Evolutionary conservation across 805 yeast genomes (phyloP).

Genomic region (Spathaspora gorwiae): DNA sequence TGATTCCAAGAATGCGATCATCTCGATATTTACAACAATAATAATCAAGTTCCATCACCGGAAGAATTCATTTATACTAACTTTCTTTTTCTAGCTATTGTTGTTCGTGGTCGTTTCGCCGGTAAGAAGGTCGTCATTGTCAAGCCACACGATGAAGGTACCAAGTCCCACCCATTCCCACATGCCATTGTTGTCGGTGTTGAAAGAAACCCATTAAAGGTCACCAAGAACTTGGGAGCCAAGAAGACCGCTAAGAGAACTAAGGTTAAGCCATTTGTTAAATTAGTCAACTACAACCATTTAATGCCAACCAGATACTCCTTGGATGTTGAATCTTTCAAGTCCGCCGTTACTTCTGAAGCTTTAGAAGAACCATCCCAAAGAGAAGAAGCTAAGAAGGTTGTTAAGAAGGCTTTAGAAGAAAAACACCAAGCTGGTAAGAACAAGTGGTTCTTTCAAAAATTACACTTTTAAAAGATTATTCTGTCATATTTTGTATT

Average conservation of each 20-base stretch:
- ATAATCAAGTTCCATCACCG: too few species aligned
- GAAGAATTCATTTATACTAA: conserved; percentile 23
- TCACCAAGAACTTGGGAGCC: conserved; percentile 89
- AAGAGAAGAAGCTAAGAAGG: conserved; percentile 98
- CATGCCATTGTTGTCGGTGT: conserved; percentile 99
- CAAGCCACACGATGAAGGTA: conserved; percentile 97
- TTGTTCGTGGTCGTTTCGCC: conserved; percentile 99
- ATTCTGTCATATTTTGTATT: not conserved
- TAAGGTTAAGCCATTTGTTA: conserved; percentile 98
- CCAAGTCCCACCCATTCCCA: conserved; percentile 98
- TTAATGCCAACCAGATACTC: conserved; percentile 99
- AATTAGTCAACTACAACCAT: conserved; percentile 99
- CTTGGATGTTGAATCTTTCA: conserved; percentile 93
- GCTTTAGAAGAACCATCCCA: conserved; percentile 96
- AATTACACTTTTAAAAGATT: conserved; percentile 73
- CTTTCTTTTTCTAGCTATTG: conserved; percentile 64
- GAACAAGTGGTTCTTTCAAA: conserved; percentile 99
- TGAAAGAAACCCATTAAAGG: conserved; percentile 97
- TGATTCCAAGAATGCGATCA: too few species aligned
- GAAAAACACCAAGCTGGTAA: conserved; percentile 99
- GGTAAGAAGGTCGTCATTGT: conserved; percentile 99
- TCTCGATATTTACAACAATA: too few species aligned
- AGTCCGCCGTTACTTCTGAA: conserved; percentile 86
- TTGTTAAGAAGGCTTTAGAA: conserved; percentile 97
- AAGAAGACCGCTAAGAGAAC: conserved; percentile 97